Evolutionary conservation across 768 basidiomycete species (phyloP), one percentile per base, ranked within the genome.

Genomic region (Lentinula sp.): DNA sequence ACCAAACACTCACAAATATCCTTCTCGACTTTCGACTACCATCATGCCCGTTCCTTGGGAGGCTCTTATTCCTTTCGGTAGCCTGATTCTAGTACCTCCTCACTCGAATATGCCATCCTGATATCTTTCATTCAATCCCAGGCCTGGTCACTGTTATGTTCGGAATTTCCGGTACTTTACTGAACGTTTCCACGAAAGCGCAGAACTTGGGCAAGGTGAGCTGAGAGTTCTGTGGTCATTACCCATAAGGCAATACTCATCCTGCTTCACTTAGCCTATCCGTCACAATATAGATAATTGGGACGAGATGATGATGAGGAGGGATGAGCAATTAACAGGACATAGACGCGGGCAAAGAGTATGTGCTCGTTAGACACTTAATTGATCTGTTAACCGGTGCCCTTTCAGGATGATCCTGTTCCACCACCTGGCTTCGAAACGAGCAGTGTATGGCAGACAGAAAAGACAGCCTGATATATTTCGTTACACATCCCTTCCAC

Each of bases 1-100:
- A 28, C 28, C 18, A 59, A 59, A 59, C 45, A 59, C 5, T n/a
- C 6, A 21, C 48, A 59, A 59, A 59, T 37, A 48, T 35, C 34
- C 13, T 50, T 46, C 32, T 59, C 58, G 23, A 40, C 13, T 50
- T 15, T 13, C 5, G 46, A 57, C 52, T 46, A 62, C 58, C 71
- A 80, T 65, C 66, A 96, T 96, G 95, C 95, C 95, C 60, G 88
- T 97, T 67, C 95, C 95, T 66, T 98, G 91, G 89, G 95, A 98
- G 78, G 94, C 95, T 56, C 83, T 98, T 67, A 91, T 98, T 79
- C 95, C 95, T 51, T 95, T 95, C 70, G 95, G 95, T 95, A 63
- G 61, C 63, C 54, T 55, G 54, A 51, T 49, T 3, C 23, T 18
- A 40, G 56, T 18, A 42, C 37, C 50, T 8, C 45, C 3, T 52